These are phyloP conservation scores for Cladosporium oxysporum DNA, from an alignment of 2,329 filamentous ascomycete genomes.

Conservation along the genomic window DNA sequence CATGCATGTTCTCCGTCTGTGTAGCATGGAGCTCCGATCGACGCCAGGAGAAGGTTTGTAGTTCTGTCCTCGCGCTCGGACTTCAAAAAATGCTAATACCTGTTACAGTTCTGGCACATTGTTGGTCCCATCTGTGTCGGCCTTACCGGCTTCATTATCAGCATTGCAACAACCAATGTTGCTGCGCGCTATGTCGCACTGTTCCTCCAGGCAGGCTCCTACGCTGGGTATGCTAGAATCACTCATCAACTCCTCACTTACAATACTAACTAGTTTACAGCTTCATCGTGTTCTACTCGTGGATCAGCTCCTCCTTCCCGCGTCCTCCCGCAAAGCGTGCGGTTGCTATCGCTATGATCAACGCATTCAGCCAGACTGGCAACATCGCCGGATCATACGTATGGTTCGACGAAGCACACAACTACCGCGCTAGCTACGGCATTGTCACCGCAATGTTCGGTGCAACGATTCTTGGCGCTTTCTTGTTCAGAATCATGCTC, in stretches of 20 bases:
- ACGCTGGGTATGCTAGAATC: slow-evolving; percentile 25
- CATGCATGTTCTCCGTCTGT: slow-evolving; percentile 31
- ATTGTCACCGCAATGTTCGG: slow-evolving; percentile 38
- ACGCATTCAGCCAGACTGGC: slow-evolving; percentile 63
- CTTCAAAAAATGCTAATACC: slow-evolving; percentile 29
- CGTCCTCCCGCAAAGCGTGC: slow-evolving; percentile 74
- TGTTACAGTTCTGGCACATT: slow-evolving; percentile 36
- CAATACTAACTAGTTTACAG: slow-evolving; percentile 33
- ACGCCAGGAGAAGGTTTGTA: slow-evolving; percentile 30
- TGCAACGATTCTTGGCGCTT: slow-evolving; percentile 27
- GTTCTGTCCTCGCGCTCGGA: slow-evolving; percentile 17
- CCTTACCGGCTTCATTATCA: slow-evolving; percentile 15
- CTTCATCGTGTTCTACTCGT: slow-evolving; percentile 57
- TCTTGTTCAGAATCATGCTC: slow-evolving; percentile 53
- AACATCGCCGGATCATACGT: slow-evolving; percentile 59
- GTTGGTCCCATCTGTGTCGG: slow-evolving; percentile 14
- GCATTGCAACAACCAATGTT: slow-evolving; percentile 12
- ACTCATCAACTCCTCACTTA: background rate
- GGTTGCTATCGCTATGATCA: slow-evolving; percentile 73
- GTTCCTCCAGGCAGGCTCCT: slow-evolving; percentile 39
- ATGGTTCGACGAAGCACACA: slow-evolving; percentile 59
- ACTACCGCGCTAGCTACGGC: slow-evolving; percentile 42
- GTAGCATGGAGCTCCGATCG: slow-evolving; percentile 34
- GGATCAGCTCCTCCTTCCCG: slow-evolving; percentile 75
- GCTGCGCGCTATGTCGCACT: slow-evolving; percentile 33